A percentile compares a stretch with the other conserved stretches of the same genome.
Evolutionary conservation across 441 rosid genomes (phyloP).

Genomic region (Croton laevigatus): DNA sequence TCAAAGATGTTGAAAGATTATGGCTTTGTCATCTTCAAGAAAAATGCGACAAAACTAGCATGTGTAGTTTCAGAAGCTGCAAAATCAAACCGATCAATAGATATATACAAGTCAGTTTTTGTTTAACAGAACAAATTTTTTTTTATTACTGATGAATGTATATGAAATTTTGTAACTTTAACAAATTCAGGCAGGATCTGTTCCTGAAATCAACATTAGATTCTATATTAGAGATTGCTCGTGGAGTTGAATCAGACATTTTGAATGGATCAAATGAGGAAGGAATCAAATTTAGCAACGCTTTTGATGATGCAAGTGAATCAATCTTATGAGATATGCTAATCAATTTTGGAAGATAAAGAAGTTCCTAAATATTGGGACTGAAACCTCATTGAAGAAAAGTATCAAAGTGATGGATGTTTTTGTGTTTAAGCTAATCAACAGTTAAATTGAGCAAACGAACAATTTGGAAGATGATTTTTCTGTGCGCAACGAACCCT

Average conservation of each 20-base stretch:
- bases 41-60: conserved; percentile 43
- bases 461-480: conserved; percentile 24
- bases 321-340: conserved; percentile 43
- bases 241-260: conserved; percentile 46
- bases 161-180: background rate
- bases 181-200: conserved; percentile 29
- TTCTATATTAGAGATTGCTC: conserved; percentile 47
- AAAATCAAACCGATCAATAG: conserved; percentile 29
- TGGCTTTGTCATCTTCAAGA: conserved; percentile 38
- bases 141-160: too few relatives aligned
- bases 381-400: conserved; percentile 44
- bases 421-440: conserved; percentile 47
- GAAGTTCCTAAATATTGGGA: conserved; percentile 42
- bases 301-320: conserved; percentile 53
- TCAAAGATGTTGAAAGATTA: conserved; percentile 45
- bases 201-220: conserved; percentile 55
- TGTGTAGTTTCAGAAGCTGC: conserved; percentile 38
- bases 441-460: conserved; percentile 40
- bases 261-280: conserved; percentile 52
- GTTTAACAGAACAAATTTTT: too few relatives aligned
- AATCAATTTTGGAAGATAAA: conserved; percentile 44
- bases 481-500: conserved; percentile 30
- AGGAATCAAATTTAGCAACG: conserved; percentile 29
- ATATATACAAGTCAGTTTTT: conserved; percentile 44
- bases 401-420: conserved; percentile 30